Conservation (phyloP, 108 stramenopile genomes). For the Thalassiosira profunda region DNA sequence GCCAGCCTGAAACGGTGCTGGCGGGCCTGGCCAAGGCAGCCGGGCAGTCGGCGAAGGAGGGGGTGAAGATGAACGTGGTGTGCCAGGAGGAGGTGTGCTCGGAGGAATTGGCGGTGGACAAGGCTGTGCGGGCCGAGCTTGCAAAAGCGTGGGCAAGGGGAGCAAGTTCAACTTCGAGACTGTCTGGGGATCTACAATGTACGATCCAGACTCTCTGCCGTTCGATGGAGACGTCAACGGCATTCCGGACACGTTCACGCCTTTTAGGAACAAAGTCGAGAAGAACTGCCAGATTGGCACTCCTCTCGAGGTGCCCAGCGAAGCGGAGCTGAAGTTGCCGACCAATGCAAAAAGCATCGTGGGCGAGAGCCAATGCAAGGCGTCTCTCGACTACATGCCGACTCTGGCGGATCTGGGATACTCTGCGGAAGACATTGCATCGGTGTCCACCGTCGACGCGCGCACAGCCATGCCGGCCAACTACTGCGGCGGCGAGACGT, state of each 20-base stretch:
- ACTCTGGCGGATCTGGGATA: conserved; percentile 81
- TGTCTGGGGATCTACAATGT: conserved; percentile 94
- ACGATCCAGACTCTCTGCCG: conserved; percentile 87
- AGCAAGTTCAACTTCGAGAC: conserved; percentile 49
- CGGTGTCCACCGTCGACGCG: conserved; percentile 52
- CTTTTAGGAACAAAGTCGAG: conserved; percentile 94
- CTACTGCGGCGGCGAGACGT: conserved; percentile 94
- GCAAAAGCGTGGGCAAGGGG: conserved; percentile 18
- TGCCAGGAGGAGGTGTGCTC: conserved; percentile 83
- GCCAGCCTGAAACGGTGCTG: conserved; percentile 72
- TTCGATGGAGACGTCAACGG: conserved; percentile 62
- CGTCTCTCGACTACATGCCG: conserved; percentile 53
- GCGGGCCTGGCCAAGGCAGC: conserved; percentile 18
- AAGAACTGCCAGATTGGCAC: conserved; percentile 66
- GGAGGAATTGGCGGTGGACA: conserved; percentile 73
- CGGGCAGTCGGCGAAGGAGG: neutral
- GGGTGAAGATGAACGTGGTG: conserved; percentile 27
- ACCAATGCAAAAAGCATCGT: conserved; percentile 2
- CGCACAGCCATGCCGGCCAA: conserved; percentile 69
- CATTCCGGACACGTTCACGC: conserved; percentile 91
- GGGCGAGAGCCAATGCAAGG: neutral
- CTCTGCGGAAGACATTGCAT: conserved; percentile 55
- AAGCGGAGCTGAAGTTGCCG: conserved; percentile 45
- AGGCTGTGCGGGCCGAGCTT: conserved; percentile 51
- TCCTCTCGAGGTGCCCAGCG: conserved; percentile 68